These are phyloP conservation scores for Colletotrichum lentis DNA, from an alignment of 2,329 filamentous ascomycete species.

Conservation along the genomic window DNA sequence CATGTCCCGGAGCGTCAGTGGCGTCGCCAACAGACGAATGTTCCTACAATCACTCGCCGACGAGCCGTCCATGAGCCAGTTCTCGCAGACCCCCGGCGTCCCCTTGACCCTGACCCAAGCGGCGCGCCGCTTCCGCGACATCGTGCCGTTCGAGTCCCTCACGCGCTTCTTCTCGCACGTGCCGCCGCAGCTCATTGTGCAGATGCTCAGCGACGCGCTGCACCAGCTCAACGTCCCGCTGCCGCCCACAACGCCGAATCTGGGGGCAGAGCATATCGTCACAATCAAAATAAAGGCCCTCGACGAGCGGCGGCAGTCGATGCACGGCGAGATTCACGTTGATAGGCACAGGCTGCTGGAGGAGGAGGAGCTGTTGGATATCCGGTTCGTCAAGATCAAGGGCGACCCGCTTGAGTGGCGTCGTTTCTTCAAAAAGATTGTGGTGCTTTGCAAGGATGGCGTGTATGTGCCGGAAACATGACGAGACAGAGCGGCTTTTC, in stretches of 20 bases:
- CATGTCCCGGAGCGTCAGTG: constrained; percentile 47
- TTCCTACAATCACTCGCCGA: constrained; percentile 75
- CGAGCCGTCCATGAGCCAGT: constrained; percentile 87
- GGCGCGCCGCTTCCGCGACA: constrained; percentile 87
- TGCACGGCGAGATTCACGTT: constrained; percentile 79
- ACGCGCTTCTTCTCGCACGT: constrained; percentile 92
- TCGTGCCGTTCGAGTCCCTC: constrained; percentile 85
- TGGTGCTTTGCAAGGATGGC: constrained; percentile 84
- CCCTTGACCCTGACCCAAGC: constrained; percentile 88
- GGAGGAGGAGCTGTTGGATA: constrained; percentile 74
- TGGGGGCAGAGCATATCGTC: constrained; percentile 64
- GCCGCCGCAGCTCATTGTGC: constrained; percentile 76
- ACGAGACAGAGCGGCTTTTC: constrained; percentile 40
- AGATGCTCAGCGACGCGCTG: constrained; percentile 81
- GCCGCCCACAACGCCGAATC: constrained; percentile 56
- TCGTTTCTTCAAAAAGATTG: constrained; percentile 95
- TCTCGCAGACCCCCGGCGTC: constrained; percentile 79
- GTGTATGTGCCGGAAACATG: constrained; percentile 65
- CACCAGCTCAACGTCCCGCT: constrained; percentile 86
- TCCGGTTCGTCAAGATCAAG: constrained; percentile 92
- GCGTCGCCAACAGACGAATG: constrained; percentile 45
- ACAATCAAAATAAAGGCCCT: constrained; percentile 77
- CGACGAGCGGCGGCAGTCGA: constrained; percentile 74
- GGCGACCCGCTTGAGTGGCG: constrained; percentile 97
- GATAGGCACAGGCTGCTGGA: constrained; percentile 69